These are phyloP conservation scores for Schizopora paradoxa DNA, from an alignment of 1,284 basidiomycete species.

Conservation along the genomic window DNA sequence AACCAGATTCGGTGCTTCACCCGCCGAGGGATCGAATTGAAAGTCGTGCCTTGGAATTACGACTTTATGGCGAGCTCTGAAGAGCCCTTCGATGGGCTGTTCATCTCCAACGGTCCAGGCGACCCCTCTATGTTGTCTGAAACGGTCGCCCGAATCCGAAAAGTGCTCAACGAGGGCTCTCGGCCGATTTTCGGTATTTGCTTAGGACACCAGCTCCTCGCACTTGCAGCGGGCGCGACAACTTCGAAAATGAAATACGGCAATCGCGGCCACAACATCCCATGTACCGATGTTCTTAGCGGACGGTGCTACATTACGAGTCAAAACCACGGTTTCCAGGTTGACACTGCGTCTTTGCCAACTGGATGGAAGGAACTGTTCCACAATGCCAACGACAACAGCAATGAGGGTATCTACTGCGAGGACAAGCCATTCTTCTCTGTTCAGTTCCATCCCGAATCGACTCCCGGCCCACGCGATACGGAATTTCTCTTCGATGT, in stretches of 20 bases:
- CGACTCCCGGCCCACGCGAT: conserved; percentile 95
- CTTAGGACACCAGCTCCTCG: conserved; percentile 95
- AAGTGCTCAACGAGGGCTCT: conserved; percentile 69
- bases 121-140: conserved; percentile 84
- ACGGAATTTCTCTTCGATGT: conserved; percentile 99
- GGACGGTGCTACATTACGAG: conserved; percentile 99
- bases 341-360: conserved; percentile 79
- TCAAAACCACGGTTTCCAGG: conserved; percentile 99
- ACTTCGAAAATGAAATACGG: conserved; percentile 99
- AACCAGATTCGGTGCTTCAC: conserved; percentile 99
- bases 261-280: conserved; percentile 98
- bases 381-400: conserved; percentile 94
- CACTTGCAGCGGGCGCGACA: conserved; percentile 88
- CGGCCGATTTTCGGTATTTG: conserved; percentile 98
- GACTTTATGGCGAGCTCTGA: conserved; percentile 75
- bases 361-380: conserved; percentile 92
- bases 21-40: conserved; percentile 89
- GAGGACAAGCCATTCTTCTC: conserved; percentile 93
- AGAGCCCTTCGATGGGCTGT: conserved; percentile 90
- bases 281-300: conserved; percentile 90
- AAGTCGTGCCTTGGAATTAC: conserved; percentile 97
- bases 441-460: conserved; percentile 99
- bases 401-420: conserved; percentile 97
- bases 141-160: conserved; percentile 70
- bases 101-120: conserved; percentile 97